phyloP scores from a whole-genome alignment of 768 basidiomycete species.

The Xerocomus potaroensis region DNA sequence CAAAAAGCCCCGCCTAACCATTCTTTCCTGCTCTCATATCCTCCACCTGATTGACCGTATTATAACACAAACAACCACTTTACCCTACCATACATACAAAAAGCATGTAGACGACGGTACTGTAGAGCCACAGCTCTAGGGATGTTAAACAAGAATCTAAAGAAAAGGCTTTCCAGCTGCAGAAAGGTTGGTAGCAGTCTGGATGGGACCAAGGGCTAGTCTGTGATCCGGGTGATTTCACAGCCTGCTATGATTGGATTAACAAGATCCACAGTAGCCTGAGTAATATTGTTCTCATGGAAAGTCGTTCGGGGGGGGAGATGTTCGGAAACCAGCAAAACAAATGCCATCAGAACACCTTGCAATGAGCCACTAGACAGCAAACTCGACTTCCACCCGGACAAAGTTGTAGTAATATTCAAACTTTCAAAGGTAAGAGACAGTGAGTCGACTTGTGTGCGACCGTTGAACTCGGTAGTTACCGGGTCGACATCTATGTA shows the following conservation, averaged over 20 bases:
- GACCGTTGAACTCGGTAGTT: slow-evolving; percentile 56
- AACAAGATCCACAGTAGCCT: slow-evolving; percentile 55
- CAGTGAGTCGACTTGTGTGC: slow-evolving; percentile 57
- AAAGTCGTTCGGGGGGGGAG: slow-evolving; percentile 57
- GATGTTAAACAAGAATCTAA: too few relatives aligned
- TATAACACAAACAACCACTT: too few relatives aligned
- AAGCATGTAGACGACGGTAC: too few relatives aligned
- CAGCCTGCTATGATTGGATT: slow-evolving; percentile 68
- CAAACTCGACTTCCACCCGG: slow-evolving; percentile 55
- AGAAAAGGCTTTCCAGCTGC: slow-evolving; percentile 50
- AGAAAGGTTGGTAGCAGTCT: slow-evolving; percentile 46
- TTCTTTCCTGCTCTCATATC: too few relatives aligned
- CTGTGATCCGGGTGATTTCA: slow-evolving; percentile 56
- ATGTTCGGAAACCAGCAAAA: background rate
- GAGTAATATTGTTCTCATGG: slow-evolving; percentile 54
- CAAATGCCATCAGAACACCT: slow-evolving; percentile 32
- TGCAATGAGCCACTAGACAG: slow-evolving; percentile 52
- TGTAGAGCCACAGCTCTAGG: too few relatives aligned
- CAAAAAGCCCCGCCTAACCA: too few relatives aligned
- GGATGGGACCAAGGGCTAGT: slow-evolving; percentile 58
- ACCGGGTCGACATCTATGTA: slow-evolving; percentile 49
- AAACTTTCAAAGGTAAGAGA: slow-evolving; percentile 58
- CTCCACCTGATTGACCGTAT: too few relatives aligned
- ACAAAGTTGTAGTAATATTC: slow-evolving; percentile 51
- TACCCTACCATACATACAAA: too few relatives aligned